Conservation (phyloP, 148 eudicot genomes). For the Rhododendron griersonianum region DNA sequence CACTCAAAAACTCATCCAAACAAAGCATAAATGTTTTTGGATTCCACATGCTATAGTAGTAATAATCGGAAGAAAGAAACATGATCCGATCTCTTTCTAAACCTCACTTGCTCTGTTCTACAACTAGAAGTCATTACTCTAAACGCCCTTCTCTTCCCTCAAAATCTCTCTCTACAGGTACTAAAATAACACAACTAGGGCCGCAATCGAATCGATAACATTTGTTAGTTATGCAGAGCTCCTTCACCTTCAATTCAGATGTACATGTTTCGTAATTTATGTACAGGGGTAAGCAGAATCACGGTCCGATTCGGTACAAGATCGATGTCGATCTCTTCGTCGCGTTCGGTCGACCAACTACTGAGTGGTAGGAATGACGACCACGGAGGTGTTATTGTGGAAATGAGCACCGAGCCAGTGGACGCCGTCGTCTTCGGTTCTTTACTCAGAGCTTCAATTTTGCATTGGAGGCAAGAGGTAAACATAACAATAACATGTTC, state of each 20-base stretch:
- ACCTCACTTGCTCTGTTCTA: neutral
- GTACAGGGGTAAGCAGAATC: slow-evolving; percentile 7
- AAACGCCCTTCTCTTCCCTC: neutral
- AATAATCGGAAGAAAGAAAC: neutral
- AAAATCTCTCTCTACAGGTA: neutral
- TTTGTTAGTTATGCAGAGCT: neutral
- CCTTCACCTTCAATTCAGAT: too few species aligned
- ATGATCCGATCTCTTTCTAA: neutral
- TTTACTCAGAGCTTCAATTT: slow-evolving; percentile 51
- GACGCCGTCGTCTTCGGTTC: slow-evolving; percentile 36
- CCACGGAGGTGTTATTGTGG: slow-evolving; percentile 54
- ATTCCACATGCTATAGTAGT: too few species aligned
- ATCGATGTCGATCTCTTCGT: neutral
- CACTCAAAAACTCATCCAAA: too few species aligned
- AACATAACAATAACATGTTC: neutral
- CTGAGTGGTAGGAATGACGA: slow-evolving; percentile 31
- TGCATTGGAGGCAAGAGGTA: slow-evolving; percentile 58
- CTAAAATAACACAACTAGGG: neutral
- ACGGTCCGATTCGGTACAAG: neutral
- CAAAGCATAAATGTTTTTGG: too few species aligned
- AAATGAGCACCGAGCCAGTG: slow-evolving; percentile 36
- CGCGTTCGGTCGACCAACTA: neutral
- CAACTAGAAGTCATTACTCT: neutral
- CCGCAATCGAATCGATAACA: neutral
- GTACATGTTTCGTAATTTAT: neutral